These are phyloP conservation scores for Arachnomyces sp. DNA, from an alignment of 2,329 filamentous ascomycete genomes.

Conservation along the genomic window DNA sequence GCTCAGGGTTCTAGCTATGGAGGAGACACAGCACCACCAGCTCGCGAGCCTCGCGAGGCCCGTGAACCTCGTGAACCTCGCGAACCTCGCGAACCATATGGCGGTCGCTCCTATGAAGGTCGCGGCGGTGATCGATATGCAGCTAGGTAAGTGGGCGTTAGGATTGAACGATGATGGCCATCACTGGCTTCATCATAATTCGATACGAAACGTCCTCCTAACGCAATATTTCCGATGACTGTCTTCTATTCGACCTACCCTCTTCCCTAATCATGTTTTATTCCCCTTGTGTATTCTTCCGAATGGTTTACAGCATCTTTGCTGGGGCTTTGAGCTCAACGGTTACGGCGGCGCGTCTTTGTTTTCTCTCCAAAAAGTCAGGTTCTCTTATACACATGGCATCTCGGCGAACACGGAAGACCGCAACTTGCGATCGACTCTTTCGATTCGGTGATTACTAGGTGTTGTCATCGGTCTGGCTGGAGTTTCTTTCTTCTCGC, in stretches of 20 bases:
- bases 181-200: slow-evolving; percentile 10
- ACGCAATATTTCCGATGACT: no score
- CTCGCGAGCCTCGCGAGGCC: slow-evolving; percentile 23
- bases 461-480: slow-evolving; percentile 10
- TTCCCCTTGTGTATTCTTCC: slow-evolving; percentile 25
- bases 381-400: slow-evolving; percentile 28
- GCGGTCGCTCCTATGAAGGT: slow-evolving; percentile 31
- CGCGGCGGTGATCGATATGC: slow-evolving; percentile 31
- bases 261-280: slow-evolving; percentile 18
- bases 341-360: slow-evolving; percentile 30
- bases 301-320: slow-evolving; percentile 27
- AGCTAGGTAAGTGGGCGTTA: slow-evolving; percentile 31
- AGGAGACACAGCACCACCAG: slow-evolving; percentile 26
- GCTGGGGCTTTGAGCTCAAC: slow-evolving; percentile 27
- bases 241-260: no score
- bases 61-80: slow-evolving; percentile 16
- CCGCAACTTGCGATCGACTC: slow-evolving; percentile 27
- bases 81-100: slow-evolving; percentile 28
- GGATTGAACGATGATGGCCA: slow-evolving; percentile 10
- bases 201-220: slow-evolving; percentile 13
- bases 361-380: slow-evolving; percentile 28
- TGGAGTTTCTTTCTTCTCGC: slow-evolving; percentile 32
- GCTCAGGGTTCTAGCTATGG: slow-evolving; percentile 41
- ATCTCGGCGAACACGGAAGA: slow-evolving; percentile 29
- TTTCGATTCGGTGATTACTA: slow-evolving; percentile 2